A percentile compares a stretch with the other conserved stretches of the same genome.
These are phyloP conservation scores for Elaeis oleifera DNA, from an alignment of 202 grass and related monocot genomes.

Conservation along the genomic window DNA sequence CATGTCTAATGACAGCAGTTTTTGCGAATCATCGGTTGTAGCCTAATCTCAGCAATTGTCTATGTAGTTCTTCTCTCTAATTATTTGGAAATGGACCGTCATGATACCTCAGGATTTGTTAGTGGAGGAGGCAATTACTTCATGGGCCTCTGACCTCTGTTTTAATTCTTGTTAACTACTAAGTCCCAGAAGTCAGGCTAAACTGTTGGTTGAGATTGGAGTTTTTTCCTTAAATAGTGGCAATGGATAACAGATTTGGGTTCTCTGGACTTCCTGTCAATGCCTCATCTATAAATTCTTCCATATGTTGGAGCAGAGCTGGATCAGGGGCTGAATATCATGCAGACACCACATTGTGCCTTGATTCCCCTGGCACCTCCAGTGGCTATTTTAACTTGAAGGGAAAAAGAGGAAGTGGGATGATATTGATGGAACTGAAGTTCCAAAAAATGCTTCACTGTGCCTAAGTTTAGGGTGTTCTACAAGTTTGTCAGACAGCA, in stretches of 20 bases:
- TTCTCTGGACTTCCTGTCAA: too few relatives aligned
- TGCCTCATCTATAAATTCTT: too few relatives aligned
- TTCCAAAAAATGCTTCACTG: not conserved
- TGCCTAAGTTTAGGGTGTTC: too few relatives aligned
- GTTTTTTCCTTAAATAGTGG: too few relatives aligned
- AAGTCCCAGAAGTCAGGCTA: slow-evolving; percentile 4
- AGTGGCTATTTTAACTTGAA: not conserved
- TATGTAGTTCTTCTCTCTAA: too few relatives aligned
- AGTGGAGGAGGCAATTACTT: slow-evolving; percentile 14
- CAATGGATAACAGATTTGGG: too few relatives aligned
- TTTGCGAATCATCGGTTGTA: too few relatives aligned
- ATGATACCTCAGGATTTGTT: slow-evolving; percentile 18
- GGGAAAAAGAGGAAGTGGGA: slow-evolving; percentile 7
- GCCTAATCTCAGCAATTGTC: too few relatives aligned
- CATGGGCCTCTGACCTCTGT: not conserved
- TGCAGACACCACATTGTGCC: not conserved
- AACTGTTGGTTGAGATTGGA: slow-evolving; percentile 4
- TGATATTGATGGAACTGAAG: not conserved
- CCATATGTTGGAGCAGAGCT: too few relatives aligned
- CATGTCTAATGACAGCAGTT: too few relatives aligned
- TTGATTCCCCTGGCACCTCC: not conserved
- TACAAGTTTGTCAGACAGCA: too few relatives aligned
- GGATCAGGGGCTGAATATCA: too few relatives aligned
- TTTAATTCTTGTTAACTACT: not conserved
- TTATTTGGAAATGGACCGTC: slow-evolving; percentile 6